Base-by-base conservation (phyloP, 345 rosid species). In the Isatis tinctoria region DNA sequence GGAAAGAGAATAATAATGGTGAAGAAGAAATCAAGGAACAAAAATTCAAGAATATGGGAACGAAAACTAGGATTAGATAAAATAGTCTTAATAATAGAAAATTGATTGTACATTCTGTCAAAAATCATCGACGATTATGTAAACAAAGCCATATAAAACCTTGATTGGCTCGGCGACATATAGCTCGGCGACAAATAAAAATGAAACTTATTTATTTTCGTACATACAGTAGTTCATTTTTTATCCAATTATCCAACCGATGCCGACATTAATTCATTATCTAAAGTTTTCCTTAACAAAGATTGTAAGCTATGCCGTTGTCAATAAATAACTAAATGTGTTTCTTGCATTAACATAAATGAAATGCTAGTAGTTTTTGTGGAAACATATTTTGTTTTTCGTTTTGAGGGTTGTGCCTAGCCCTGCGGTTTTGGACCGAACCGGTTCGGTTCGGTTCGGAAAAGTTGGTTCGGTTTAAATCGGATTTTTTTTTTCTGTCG, bases 161-260 rank as follows among this genome's bases (percentile, higher is more conserved):
- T 79, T 80, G 78, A 79, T 78, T 69, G 54, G 75, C 61, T 61
- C 58, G 27, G 14, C 77, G 73, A 83, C 77, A 52, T 33, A 33
- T 6, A 33, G 36, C 36, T 72, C 53, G 12, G 10, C 77, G 73
- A 83, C 77, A 52, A 36, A 26, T 37, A 37, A 6, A 20, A 22
- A n/a, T 1, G 64, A 73, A 63, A 16, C 53, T 60, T 59, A 41
- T 44, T 8, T 62, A 12, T 40, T 12, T 52, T 69, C 49, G 20
- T 78, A 67, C 37, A 30, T 30, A 30, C 5, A 30, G 9, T 39
- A 37, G 1, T 53, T 37, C 6, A 36, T n/a, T 37, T 39, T 35
- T 26, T 43, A 39, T 54, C 20, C 13, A 32, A 56, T 69, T 12
- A 57, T 57, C 65, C 65, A 56, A 14, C 65, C 70, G 85, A 81